phyloP scores from a whole-genome alignment of 2,329 filamentous ascomycete genomes.

The Cytospora chrysosperma region DNA sequence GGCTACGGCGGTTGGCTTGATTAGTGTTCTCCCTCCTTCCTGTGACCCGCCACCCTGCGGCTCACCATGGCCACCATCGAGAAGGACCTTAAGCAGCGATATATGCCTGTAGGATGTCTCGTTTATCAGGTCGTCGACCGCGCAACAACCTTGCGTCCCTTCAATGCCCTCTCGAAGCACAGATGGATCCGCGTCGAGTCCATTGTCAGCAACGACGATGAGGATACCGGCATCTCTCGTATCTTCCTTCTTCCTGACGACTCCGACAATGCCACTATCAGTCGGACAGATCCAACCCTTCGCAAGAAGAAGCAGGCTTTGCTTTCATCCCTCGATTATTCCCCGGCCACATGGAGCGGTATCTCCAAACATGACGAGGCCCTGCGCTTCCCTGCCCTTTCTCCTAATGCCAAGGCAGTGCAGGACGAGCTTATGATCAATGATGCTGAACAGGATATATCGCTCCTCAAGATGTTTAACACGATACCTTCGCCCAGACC shows the following conservation, averaged over 20 bases:
- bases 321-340: conserved; percentile 55
- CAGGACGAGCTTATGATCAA: conserved; percentile 2
- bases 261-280: conserved; percentile 51
- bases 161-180: conserved; percentile 33
- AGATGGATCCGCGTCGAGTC: conserved; percentile 48
- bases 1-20: not conserved
- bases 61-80: conserved; percentile 2
- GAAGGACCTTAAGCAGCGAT: conserved; percentile 21
- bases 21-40: not conserved
- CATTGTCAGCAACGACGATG: conserved; percentile 26
- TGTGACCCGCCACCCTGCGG: not conserved
- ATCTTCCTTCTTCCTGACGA: conserved; percentile 68
- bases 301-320: conserved; percentile 47
- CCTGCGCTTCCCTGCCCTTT: conserved; percentile 20
- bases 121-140: conserved; percentile 28
- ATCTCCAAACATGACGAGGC: conserved; percentile 20
- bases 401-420: conserved; percentile 38
- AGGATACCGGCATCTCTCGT: conserved; percentile 40
- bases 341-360: conserved; percentile 55
- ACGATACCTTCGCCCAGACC: conserved; percentile 67
- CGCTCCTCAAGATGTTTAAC: conserved; percentile 72
- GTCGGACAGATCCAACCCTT: conserved; percentile 46
- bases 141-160: conserved; percentile 13
- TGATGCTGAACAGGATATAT: conserved; percentile 41
- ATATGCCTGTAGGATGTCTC: conserved; percentile 44